phyloP scores from a whole-genome alignment of 306 rosid species.

The Arachis stenosperma region DNA sequence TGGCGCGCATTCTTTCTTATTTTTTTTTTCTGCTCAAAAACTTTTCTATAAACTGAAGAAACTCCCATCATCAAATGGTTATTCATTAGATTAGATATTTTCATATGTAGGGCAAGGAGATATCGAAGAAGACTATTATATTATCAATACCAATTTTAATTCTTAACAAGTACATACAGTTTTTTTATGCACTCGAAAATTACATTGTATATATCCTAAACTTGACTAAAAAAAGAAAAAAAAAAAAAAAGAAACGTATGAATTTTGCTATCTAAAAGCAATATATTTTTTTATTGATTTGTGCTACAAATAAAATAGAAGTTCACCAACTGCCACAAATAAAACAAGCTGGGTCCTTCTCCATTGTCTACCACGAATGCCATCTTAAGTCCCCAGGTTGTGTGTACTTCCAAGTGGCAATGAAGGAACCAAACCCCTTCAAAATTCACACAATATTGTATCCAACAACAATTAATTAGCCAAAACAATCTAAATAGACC shows the following conservation, averaged over 20 bases:
- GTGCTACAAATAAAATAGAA: slow-evolving; percentile 12
- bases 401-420: slow-evolving; percentile 88
- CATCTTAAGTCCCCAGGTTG: slow-evolving; percentile 87
- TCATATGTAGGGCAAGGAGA: neutral
- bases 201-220: slow-evolving; percentile 22
- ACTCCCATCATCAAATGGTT: neutral
- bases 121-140: neutral
- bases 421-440: slow-evolving; percentile 82
- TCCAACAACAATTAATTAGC: neutral
- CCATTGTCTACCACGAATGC: slow-evolving; percentile 77
- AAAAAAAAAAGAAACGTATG: neutral
- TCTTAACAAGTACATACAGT: slow-evolving; percentile 15
- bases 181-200: slow-evolving; percentile 22
- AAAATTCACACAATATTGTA: slow-evolving; percentile 19
- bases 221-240: neutral
- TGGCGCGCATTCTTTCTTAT: slow-evolving; percentile 49
- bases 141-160: neutral
- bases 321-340: slow-evolving; percentile 25
- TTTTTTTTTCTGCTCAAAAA: neutral
- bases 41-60: slow-evolving; percentile 4
- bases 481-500: neutral
- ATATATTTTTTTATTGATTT: slow-evolving; percentile 33
- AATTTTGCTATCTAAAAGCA: slow-evolving; percentile 22
- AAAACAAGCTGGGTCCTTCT: slow-evolving; percentile 36
- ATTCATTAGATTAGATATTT: neutral